phyloP scores from a whole-genome alignment of 2,329 filamentous ascomycete species.

The Pseudogymnoascus destructans region DNA sequence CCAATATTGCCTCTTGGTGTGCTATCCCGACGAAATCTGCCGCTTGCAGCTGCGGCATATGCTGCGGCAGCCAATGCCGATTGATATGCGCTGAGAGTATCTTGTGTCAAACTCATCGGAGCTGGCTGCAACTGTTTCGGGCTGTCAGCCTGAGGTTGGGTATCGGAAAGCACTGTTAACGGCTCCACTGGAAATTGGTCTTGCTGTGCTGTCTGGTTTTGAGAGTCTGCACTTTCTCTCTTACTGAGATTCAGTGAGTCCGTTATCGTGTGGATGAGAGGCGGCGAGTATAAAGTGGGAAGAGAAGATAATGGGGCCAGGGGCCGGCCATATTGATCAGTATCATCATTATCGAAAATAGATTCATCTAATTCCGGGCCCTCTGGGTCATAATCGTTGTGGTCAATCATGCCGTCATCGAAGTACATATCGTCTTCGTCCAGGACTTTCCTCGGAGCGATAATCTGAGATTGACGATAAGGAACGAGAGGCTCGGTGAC shows the following conservation, averaged over 20 bases:
- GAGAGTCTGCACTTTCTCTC: background rate
- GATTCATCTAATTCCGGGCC: constrained; percentile 55
- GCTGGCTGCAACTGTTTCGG: constrained; percentile 9
- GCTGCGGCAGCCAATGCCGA: constrained; percentile 73
- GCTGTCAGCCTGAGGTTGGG: background rate
- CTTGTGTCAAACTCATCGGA: constrained; percentile 33
- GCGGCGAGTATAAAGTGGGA: constrained; percentile 22
- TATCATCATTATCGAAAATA: constrained; percentile 57
- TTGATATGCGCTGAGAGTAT: constrained; percentile 61
- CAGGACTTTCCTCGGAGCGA: constrained; percentile 11
- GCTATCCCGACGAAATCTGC: constrained; percentile 54
- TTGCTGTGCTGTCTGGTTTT: background rate
- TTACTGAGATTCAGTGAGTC: constrained; percentile 13
- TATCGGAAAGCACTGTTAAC: background rate
- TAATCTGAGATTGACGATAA: constrained; percentile 1
- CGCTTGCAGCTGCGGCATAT: constrained; percentile 59
- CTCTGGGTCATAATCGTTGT: constrained; percentile 34
- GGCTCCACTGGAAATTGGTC: background rate
- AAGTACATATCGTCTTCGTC: constrained; percentile 56
- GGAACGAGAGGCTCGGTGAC: constrained; percentile 20
- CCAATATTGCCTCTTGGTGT: constrained; percentile 18
- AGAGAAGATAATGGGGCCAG: constrained; percentile 26
- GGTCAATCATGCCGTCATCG: constrained; percentile 44
- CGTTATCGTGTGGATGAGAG: constrained; percentile 15
- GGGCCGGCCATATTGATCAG: constrained; percentile 47